A percentile compares a stretch with the other conserved stretches of the same genome.
Evolutionary conservation across 2,329 filamentous ascomycete species (phyloP).

Genomic region (Scytalidium sp.): DNA sequence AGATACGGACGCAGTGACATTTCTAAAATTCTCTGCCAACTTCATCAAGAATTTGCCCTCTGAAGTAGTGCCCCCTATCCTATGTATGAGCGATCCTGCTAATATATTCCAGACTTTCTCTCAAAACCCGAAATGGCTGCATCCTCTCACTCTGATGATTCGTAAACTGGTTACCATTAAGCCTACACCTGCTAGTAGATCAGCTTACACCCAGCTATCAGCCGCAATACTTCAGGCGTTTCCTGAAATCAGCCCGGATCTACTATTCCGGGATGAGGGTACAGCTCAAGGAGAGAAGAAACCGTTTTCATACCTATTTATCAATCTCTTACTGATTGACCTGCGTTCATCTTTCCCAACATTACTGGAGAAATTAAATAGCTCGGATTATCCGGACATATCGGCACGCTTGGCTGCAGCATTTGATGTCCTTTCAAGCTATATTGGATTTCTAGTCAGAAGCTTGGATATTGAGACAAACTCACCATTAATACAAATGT

Average conservation of each 20-base stretch:
- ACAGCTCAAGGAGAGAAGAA: slow-evolving; percentile 34
- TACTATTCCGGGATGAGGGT: slow-evolving; percentile 49
- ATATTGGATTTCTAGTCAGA: slow-evolving; percentile 55
- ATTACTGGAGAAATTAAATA: slow-evolving; percentile 56
- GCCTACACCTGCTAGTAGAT: slow-evolving; percentile 51
- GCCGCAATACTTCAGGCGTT: slow-evolving; percentile 56
- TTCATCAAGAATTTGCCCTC: slow-evolving; percentile 48
- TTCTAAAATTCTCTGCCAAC: slow-evolving; percentile 54
- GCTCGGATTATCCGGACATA: slow-evolving; percentile 44
- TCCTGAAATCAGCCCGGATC: slow-evolving; percentile 38
- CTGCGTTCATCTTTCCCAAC: slow-evolving; percentile 60
- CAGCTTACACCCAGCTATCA: slow-evolving; percentile 57
- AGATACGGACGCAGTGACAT: slow-evolving; percentile 57
- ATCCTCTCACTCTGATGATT: slow-evolving; percentile 43
- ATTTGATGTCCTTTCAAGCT: slow-evolving; percentile 59
- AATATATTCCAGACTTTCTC: slow-evolving; percentile 41
- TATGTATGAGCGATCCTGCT: background rate
- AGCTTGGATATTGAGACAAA: slow-evolving; percentile 45
- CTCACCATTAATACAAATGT: slow-evolving; percentile 40
- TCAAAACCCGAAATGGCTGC: slow-evolving; percentile 51
- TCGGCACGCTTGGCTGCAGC: slow-evolving; percentile 56
- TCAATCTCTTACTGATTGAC: slow-evolving; percentile 65
- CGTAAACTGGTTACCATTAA: slow-evolving; percentile 51
- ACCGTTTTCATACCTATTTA: slow-evolving; percentile 58
- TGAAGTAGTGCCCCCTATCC: slow-evolving; percentile 34